Percentiles rank a stretch among this genome's conserved stretches.
phyloP scores from a whole-genome alignment of 148 eudicot species.

The Spergularia bocconei region DNA sequence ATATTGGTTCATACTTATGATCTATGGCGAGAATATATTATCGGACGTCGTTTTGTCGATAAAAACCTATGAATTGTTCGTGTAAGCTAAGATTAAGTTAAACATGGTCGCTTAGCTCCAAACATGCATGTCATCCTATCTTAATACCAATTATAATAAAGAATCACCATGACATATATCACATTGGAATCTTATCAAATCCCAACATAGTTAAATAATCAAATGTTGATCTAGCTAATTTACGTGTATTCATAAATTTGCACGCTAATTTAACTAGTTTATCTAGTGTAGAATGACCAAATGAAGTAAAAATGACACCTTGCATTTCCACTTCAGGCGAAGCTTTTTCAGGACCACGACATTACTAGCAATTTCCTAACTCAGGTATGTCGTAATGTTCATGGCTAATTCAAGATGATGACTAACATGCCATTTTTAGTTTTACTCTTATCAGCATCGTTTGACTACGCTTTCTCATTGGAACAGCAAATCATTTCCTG shows the following conservation, averaged over 20 bases:
- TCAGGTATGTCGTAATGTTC: not conserved
- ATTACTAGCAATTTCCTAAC: not conserved
- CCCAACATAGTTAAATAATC: not conserved
- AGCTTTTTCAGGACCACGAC: slow-evolving; percentile 6
- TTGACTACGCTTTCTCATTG: not conserved
- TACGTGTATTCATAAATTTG: not conserved
- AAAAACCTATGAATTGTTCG: too few relatives aligned
- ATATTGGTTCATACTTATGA: too few relatives aligned
- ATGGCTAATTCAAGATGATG: slow-evolving; percentile 20
- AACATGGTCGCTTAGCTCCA: not conserved
- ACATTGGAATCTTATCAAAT: not conserved
- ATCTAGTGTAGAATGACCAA: slow-evolving; percentile 3
- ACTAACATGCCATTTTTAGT: slow-evolving; percentile 4
- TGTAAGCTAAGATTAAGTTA: not conserved
- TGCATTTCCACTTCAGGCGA: not conserved
- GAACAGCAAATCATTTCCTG: not conserved
- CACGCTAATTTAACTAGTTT: slow-evolving; percentile 9
- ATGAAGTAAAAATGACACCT: slow-evolving; percentile 1
- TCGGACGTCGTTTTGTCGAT: too few relatives aligned
- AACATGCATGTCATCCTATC: not conserved
- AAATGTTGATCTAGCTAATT: not conserved
- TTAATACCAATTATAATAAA: too few relatives aligned
- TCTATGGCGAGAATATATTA: too few relatives aligned
- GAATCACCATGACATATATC: too few relatives aligned
- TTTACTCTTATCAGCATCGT: not conserved